Evolutionary conservation across 78 protist genomes (phyloP).

Genomic region (Guillardia theta): DNA sequence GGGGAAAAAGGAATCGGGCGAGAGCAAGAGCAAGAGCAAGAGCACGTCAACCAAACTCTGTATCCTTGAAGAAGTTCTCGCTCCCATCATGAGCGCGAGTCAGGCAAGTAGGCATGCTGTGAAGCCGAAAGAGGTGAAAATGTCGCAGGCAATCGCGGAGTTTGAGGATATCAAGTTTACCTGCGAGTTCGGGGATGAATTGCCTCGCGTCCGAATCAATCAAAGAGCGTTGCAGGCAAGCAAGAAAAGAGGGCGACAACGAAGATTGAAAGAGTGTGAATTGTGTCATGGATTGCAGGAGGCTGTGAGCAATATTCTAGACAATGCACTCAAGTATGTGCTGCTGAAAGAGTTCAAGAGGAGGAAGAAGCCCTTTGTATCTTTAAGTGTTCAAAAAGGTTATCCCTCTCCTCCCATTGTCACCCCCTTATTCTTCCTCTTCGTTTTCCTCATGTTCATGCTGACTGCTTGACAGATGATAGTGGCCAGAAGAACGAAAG

Average conservation of each 20-base stretch:
- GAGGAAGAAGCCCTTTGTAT: not conserved
- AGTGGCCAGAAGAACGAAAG: too few relatives aligned
- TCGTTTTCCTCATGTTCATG: not conserved
- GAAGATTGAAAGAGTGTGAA: not conserved
- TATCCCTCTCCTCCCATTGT: not conserved
- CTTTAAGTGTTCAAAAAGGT: not conserved
- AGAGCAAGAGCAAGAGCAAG: not conserved
- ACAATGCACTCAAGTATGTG: slow-evolving; percentile 16
- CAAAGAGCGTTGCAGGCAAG: not conserved
- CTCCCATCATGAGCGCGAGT: not conserved
- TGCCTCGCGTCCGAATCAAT: not conserved
- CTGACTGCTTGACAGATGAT: not conserved
- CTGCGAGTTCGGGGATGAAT: not conserved
- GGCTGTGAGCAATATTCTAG: slow-evolving; percentile 8
- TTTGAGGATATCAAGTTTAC: not conserved
- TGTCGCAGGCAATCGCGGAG: slow-evolving; percentile 10
- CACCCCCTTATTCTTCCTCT: not conserved
- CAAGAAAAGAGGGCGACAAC: not conserved
- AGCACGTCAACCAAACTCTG: too few relatives aligned
- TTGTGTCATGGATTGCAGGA: not conserved
- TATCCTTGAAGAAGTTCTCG: not conserved
- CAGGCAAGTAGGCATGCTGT: too few relatives aligned
- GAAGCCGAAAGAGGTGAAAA: too few relatives aligned
- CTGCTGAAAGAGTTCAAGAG: not conserved
- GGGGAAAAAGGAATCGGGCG: not conserved